Conservation (phyloP, 2,329 filamentous ascomycete genomes). For the Trichoderma afroharzianum region DNA sequence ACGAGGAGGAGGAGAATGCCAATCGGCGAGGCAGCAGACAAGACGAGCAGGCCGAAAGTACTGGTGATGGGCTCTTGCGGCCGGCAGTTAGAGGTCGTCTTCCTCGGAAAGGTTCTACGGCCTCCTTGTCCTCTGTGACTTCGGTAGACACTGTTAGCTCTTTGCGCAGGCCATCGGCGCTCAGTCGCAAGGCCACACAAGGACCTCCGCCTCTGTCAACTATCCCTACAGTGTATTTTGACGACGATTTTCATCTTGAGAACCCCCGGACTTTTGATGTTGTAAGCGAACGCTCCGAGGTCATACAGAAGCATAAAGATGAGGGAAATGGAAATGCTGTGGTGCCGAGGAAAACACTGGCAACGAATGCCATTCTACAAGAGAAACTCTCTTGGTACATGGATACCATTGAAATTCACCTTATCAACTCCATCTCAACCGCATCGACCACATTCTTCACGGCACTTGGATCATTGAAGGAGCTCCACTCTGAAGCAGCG, state of each 20-base stretch:
- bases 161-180: conserved; percentile 43
- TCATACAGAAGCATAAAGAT: conserved; percentile 64
- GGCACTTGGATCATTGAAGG: conserved; percentile 82
- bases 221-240: conserved; percentile 90
- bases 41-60: conserved; percentile 40
- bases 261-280: conserved; percentile 96
- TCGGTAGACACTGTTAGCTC: conserved; percentile 46
- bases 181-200: conserved; percentile 58
- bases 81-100: conserved; percentile 34
- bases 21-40: conserved; percentile 37
- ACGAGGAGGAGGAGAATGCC: conserved; percentile 57
- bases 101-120: conserved; percentile 34
- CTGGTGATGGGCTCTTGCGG: conserved; percentile 45
- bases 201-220: conserved; percentile 84
- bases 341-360: conserved; percentile 74
- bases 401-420: conserved; percentile 96
- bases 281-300: conserved; percentile 91
- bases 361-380: conserved; percentile 94
- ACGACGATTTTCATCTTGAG: conserved; percentile 90
- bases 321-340: conserved; percentile 54
- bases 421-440: conserved; percentile 93
- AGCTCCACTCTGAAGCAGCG: conserved; percentile 86
- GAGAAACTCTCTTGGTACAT: conserved; percentile 99
- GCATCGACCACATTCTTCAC: conserved; percentile 97
- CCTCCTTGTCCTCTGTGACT: conserved; percentile 48